phyloP scores from a whole-genome alignment of 495 filamentous ascomycete species.

The Penicillium samsonianum region DNA sequence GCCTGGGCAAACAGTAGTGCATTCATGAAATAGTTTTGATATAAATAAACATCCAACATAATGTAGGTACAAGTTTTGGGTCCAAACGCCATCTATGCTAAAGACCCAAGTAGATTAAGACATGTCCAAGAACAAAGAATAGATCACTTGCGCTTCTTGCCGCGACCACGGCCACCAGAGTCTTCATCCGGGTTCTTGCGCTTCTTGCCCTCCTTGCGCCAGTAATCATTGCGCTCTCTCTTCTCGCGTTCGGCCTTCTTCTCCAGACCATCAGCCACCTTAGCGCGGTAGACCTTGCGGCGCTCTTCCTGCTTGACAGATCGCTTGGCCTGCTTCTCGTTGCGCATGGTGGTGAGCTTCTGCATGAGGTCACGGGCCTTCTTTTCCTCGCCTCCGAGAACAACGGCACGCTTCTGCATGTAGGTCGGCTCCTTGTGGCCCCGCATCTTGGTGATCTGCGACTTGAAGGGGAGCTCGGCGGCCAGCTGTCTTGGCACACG shows the following conservation, averaged over 20 bases:
- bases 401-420: conserved; percentile 89
- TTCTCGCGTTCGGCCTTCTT: conserved; percentile 82
- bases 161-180: conserved; percentile 65
- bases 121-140: conserved; percentile 23
- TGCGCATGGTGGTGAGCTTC: conserved; percentile 86
- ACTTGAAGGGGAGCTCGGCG: conserved; percentile 86
- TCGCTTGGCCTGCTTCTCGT: conserved; percentile 84
- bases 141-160: conserved; percentile 63
- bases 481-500: conserved; percentile 83
- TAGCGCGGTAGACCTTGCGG: conserved; percentile 72
- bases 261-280: conserved; percentile 76
- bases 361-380: conserved; percentile 87
- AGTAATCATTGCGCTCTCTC: conserved; percentile 89
- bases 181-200: conserved; percentile 63
- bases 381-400: conserved; percentile 81
- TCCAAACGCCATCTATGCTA: conserved; percentile 35
- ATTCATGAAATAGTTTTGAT: conserved; percentile 1
- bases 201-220: conserved; percentile 94
- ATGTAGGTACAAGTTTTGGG: conserved; percentile 23
- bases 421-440: conserved; percentile 82
- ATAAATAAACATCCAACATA: conserved; percentile 5
- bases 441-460: conserved; percentile 81
- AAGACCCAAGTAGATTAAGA: conserved; percentile 18
- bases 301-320: conserved; percentile 82
- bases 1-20: not conserved